Conservation (phyloP, 1,284 basidiomycete species). For the Thelephora terrestris region DNA sequence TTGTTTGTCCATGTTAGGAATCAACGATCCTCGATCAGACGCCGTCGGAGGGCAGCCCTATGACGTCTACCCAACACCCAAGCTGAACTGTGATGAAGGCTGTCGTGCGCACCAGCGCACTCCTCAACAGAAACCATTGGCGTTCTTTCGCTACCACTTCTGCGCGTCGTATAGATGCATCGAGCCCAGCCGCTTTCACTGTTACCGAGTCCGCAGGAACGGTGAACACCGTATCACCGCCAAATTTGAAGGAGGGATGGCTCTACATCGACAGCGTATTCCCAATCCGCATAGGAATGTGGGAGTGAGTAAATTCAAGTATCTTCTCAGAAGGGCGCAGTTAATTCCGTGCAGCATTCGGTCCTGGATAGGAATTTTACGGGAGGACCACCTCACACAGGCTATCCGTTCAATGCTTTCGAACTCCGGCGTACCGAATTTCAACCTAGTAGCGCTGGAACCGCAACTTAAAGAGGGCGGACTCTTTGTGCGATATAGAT, state of each 20-base stretch:
- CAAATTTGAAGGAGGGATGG: constrained; percentile 27
- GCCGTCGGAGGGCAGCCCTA: constrained; percentile 11
- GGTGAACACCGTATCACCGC: constrained; percentile 4
- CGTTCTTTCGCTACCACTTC: constrained; percentile 3
- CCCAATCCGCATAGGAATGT: constrained; percentile 37
- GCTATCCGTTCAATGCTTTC: constrained; percentile 39
- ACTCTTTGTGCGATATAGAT: constrained; percentile 76
- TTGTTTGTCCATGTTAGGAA: constrained; percentile 20
- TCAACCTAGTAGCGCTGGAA: constrained; percentile 47
- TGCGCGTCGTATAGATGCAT: not conserved
- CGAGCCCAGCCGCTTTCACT: not conserved
- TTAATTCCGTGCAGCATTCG: constrained; percentile 37
- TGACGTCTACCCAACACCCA: not conserved
- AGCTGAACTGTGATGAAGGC: too few species aligned
- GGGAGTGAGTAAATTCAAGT: constrained; percentile 34
- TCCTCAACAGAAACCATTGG: too few species aligned
- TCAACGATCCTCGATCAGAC: too few species aligned
- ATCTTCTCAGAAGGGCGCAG: constrained; percentile 6
- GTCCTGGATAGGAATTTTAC: constrained; percentile 46
- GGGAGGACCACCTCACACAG: constrained; percentile 43
- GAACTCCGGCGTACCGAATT: constrained; percentile 39
- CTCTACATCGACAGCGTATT: constrained; percentile 51
- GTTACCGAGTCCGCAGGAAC: constrained; percentile 4
- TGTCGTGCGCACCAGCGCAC: too few species aligned
- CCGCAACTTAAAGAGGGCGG: constrained; percentile 75